Evolutionary conservation across 2,329 filamentous ascomycete species (phyloP), one percentile per base, ranked within the genome.

Genomic region (Colletotrichum chrysophilum): DNA sequence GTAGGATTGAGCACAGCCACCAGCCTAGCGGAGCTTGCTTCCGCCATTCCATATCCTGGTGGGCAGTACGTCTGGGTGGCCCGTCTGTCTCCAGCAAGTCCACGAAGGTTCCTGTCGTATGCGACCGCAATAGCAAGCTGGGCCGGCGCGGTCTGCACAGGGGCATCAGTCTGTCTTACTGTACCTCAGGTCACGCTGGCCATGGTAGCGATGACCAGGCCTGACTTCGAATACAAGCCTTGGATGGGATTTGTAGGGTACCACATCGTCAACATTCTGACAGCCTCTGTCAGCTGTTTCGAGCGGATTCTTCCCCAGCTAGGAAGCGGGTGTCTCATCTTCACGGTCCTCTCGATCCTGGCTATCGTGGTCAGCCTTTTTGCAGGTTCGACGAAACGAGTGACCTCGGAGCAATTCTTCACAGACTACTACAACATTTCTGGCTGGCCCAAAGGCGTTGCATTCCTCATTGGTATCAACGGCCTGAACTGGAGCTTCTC

Each of bases 401-500:
- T 67, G 3, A 74, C 76, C 3, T 74, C 79, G 0, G 76, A 77
- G 60, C 75, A 77, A 52, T 80, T 80, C 68, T 82, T 82, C 52
- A 30, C 71, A 13, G 70, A 70, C 4, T 69, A 72, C 3, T 70
- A 79, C 64, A 82, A 82, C 36, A 65, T 78, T 2, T 77, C 78
- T 4, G 80, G 79, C 5, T 82, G 81, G 80, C 75, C 52, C 5
- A 76, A 80, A 10, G 81, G 81, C 8, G 70, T 82, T 28, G 80
- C 80, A 18, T 82, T 82, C 65, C 78, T 82, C 36, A 80, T 81
- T 21, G 81, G 80, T 13, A 78, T 82, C 65, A 80, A 79, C 43
- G 80, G 79, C 4, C 77, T 78, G 58, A 81, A 82, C 65, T 82
- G 81, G 80, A 81, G 79, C 66, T 80, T 82, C 58, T 82, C 79